Base-by-base conservation (phyloP, 495 filamentous ascomycete genomes). In the Rusavskia elegans region DNA sequence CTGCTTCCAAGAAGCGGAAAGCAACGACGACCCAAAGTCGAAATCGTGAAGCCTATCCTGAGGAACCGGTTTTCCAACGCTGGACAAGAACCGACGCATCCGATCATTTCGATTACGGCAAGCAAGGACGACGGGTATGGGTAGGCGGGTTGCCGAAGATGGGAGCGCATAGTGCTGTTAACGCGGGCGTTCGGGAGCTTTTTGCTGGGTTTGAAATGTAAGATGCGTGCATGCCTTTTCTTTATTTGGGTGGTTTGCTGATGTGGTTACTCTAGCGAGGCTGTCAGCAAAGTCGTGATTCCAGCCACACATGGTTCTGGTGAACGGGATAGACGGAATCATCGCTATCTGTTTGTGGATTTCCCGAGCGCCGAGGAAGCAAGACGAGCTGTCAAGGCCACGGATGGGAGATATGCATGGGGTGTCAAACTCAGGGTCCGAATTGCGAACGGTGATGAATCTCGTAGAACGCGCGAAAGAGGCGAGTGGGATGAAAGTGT, bases 321-420 rank as follows among this genome's bases (percentile, higher is more conserved):
- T 25, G 37, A 55, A 17, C 50, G 29, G 32, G 27, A 50, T 10
- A 30, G 41, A n/a, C 49, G 48, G 45, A 54, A 79, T 55, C 74
- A 82, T 59, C 76, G 85, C 64, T 83, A 81, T 65, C 74, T 78
- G 55, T 85, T 84, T 58, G 77, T 85, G 19, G 82, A 85, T 59
- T 73, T 85, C 48, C 60, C 63, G 42, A 76, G 66, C 49, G 57
- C 66, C 1, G 71, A 80, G 49, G 77, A 83, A 51, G 77, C 77
- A 7, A 62, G 76, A 51, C 55, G 58, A 17, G 73, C 75, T 36
- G 66, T 67, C 36, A 66, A 70, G 63, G 57, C 65, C 16, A 62
- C 62, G 0, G 51, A 73, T 52, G 69, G 70, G 41, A 68, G 66
- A 17, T 53, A 58, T 41, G 71, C 72, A 6, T 75, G 72, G 72